phyloP scores from a whole-genome alignment of 2,329 filamentous ascomycete species.

The Aphanocladium album region DNA sequence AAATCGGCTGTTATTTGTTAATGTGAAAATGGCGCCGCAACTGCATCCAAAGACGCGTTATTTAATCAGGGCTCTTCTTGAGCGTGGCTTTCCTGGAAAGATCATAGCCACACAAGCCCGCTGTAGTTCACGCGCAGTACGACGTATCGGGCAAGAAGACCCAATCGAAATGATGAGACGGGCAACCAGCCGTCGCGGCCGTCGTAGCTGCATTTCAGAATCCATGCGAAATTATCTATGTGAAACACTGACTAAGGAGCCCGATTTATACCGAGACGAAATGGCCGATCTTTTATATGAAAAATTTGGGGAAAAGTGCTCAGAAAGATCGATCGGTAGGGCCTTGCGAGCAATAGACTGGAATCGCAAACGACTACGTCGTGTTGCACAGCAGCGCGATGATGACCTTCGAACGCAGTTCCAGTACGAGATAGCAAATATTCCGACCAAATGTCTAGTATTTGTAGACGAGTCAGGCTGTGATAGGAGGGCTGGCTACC shows the following conservation, averaged over 20 bases:
- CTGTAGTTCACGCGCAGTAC: neutral
- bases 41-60: neutral
- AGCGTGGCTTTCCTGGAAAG: no score
- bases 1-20: neutral
- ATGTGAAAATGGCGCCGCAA: neutral
- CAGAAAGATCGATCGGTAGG: no score
- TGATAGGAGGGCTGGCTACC: no score
- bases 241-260: constrained; percentile 22
- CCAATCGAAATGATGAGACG: neutral
- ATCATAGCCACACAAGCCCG: neutral
- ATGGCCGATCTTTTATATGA: constrained; percentile 17
- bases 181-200: constrained; percentile 15
- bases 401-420: no score
- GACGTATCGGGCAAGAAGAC: neutral
- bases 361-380: no score
- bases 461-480: no score
- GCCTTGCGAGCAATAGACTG: no score
- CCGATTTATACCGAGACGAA: constrained; percentile 21
- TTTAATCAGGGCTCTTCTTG: neutral
- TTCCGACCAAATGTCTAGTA: no score
- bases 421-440: no score
- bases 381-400: no score
- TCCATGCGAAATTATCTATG: constrained; percentile 21
- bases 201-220: constrained; percentile 20
- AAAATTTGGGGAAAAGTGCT: no score